phyloP scores from a whole-genome alignment of 2,329 filamentous ascomycete genomes.

The Diaporthe sp. region DNA sequence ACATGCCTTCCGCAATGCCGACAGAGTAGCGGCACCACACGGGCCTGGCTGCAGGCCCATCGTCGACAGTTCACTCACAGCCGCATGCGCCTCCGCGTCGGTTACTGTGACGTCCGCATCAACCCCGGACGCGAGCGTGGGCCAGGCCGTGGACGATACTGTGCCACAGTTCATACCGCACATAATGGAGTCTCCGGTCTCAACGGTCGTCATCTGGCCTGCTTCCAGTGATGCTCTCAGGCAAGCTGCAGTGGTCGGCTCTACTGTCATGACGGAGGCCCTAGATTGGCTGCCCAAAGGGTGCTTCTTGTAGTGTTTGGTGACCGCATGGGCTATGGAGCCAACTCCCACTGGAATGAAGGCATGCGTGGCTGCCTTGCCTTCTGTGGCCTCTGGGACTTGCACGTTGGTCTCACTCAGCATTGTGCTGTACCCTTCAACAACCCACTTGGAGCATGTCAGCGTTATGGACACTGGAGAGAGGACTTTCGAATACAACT shows the following conservation, averaged over 20 bases:
- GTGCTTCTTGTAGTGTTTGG: slow-evolving; percentile 70
- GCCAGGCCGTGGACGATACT: slow-evolving; percentile 75
- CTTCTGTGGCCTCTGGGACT: slow-evolving; percentile 55
- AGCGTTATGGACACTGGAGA: not conserved
- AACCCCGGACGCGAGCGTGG: slow-evolving; percentile 67
- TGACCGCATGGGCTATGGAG: slow-evolving; percentile 78
- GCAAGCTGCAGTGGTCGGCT: slow-evolving; percentile 75
- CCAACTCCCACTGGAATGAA: slow-evolving; percentile 81
- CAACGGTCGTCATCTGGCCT: slow-evolving; percentile 62
- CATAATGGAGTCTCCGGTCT: slow-evolving; percentile 78
- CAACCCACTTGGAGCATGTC: slow-evolving; percentile 70
- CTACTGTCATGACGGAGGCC: slow-evolving; percentile 73
- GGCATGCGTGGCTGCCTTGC: slow-evolving; percentile 60
- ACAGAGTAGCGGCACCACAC: slow-evolving; percentile 72
- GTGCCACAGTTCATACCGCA: slow-evolving; percentile 81
- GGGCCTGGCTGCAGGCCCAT: slow-evolving; percentile 68
- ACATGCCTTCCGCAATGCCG: slow-evolving; percentile 57
- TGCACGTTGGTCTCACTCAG: slow-evolving; percentile 77
- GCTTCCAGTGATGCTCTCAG: slow-evolving; percentile 66
- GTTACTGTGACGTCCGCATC: slow-evolving; percentile 73
- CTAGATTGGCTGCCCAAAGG: slow-evolving; percentile 30
- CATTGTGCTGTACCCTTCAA: slow-evolving; percentile 83
- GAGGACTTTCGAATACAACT: slow-evolving; percentile 28
- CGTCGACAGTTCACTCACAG: slow-evolving; percentile 65
- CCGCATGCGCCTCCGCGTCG: slow-evolving; percentile 73